A percentile compares a stretch with the other conserved stretches of the same genome.
Conservation (phyloP, 2,329 filamentous ascomycete genomes). For the Neopestalotiopsis sp. region DNA sequence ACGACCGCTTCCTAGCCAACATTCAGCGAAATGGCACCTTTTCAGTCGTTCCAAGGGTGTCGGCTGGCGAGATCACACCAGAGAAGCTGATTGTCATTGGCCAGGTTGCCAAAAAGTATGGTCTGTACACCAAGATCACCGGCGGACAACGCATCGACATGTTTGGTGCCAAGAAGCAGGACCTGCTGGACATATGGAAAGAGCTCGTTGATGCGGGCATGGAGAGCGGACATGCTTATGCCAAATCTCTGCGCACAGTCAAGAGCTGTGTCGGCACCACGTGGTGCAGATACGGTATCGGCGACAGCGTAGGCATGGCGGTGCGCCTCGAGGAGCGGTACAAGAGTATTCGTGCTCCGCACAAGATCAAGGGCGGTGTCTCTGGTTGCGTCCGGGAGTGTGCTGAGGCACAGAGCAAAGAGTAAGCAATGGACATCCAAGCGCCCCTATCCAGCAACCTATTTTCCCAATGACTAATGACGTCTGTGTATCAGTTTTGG, state of each 20-base stretch:
- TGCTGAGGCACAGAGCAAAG: constrained; percentile 90
- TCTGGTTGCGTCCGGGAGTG: constrained; percentile 93
- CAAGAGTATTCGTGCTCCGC: constrained; percentile 86
- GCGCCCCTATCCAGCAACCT: background rate
- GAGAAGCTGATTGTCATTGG: constrained; percentile 86
- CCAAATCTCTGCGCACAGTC: constrained; percentile 85
- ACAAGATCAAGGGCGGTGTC: constrained; percentile 91
- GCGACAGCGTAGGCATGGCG: constrained; percentile 90
- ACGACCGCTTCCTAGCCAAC: constrained; percentile 86
- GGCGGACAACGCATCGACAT: constrained; percentile 91
- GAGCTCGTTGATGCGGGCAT: constrained; percentile 82
- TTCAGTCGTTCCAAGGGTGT: constrained; percentile 82
- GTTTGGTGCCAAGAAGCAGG: constrained; percentile 90
- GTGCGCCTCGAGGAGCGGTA: constrained; percentile 88
- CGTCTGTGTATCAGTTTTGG: constrained; percentile 66
- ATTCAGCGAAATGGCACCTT: constrained; percentile 93
- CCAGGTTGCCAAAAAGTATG: constrained; percentile 82
- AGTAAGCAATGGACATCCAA: constrained; percentile 56
- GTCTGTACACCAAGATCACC: constrained; percentile 89
- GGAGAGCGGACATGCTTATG: constrained; percentile 91
- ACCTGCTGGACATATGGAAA: constrained; percentile 82
- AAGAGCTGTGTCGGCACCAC: constrained; percentile 92
- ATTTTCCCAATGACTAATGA: background rate
- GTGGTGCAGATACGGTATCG: constrained; percentile 89
- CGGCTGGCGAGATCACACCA: constrained; percentile 86